Conservation (phyloP, 768 basidiomycete genomes). For the Termitomyces sp. region DNA sequence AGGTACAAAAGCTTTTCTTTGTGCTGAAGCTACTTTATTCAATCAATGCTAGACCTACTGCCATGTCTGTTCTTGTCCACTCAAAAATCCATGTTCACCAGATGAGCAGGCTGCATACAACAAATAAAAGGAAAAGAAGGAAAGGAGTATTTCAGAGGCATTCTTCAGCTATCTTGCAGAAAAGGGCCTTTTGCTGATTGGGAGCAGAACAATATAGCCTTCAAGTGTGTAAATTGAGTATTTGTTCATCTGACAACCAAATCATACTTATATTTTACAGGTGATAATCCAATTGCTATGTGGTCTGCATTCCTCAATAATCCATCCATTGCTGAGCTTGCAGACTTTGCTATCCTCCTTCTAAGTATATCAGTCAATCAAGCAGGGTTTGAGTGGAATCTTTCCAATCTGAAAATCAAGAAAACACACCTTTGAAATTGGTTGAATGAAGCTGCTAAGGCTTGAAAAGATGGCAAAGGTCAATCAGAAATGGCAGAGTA, state of each 20-base stretch:
- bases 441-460: background rate
- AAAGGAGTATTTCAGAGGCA: no score
- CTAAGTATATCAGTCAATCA: no score
- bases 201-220: background rate
- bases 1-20: no score
- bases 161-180: background rate
- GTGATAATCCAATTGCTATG: constrained; percentile 13
- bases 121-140: no score
- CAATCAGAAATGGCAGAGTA: background rate
- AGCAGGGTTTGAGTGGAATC: no score
- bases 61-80: no score
- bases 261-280: background rate
- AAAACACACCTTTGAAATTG: background rate
- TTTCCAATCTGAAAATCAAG: no score
- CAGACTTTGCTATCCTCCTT: no score
- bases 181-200: background rate
- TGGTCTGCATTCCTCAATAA: constrained; percentile 8
- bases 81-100: no score
- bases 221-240: background rate
- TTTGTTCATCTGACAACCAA: background rate
- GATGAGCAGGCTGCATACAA: no score
- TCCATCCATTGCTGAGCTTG: background rate
- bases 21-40: no score
- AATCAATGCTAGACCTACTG: no score
- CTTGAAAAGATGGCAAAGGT: background rate